phyloP scores from a whole-genome alignment of 1,284 basidiomycete species.

The Leccinum fallax region DNA sequence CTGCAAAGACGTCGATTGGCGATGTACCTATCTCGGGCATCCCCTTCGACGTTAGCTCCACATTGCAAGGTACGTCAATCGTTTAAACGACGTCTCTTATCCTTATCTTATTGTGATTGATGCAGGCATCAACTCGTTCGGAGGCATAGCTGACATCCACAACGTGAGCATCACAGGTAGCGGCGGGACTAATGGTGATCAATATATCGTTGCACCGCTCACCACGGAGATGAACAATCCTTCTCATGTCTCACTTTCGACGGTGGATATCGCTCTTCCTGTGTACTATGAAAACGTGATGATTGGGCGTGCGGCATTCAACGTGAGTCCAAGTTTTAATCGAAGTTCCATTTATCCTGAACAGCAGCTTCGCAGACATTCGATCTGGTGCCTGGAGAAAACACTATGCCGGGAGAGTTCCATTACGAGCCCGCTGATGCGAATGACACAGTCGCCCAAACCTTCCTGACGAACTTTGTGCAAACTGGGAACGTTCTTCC shows the following conservation, averaged over 20 bases:
- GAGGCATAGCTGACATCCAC: slow-evolving; percentile 48
- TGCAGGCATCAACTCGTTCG: slow-evolving; percentile 57
- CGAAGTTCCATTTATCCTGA: neutral
- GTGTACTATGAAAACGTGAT: slow-evolving; percentile 58
- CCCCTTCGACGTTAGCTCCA: slow-evolving; percentile 60
- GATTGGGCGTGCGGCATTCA: slow-evolving; percentile 60
- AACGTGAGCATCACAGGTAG: slow-evolving; percentile 63
- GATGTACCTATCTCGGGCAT: slow-evolving; percentile 68
- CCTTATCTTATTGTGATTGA: neutral
- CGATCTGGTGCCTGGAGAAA: slow-evolving; percentile 61
- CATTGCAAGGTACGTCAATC: slow-evolving; percentile 47
- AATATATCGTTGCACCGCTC: slow-evolving; percentile 58
- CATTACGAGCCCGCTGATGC: slow-evolving; percentile 65
- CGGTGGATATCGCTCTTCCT: slow-evolving; percentile 59
- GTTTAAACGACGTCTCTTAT: neutral
- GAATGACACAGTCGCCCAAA: slow-evolving; percentile 64
- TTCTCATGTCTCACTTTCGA: slow-evolving; percentile 68
- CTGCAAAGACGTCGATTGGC: slow-evolving; percentile 67
- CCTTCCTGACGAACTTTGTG: slow-evolving; percentile 58
- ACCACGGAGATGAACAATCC: slow-evolving; percentile 62
- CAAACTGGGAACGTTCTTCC: slow-evolving; percentile 49
- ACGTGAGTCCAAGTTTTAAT: slow-evolving; percentile 44
- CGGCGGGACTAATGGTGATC: slow-evolving; percentile 55
- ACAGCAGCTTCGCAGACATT: slow-evolving; percentile 44
- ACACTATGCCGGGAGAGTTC: slow-evolving; percentile 60